phyloP scores from a whole-genome alignment of 768 basidiomycete species.

The Clitopilus hobsonii region DNA sequence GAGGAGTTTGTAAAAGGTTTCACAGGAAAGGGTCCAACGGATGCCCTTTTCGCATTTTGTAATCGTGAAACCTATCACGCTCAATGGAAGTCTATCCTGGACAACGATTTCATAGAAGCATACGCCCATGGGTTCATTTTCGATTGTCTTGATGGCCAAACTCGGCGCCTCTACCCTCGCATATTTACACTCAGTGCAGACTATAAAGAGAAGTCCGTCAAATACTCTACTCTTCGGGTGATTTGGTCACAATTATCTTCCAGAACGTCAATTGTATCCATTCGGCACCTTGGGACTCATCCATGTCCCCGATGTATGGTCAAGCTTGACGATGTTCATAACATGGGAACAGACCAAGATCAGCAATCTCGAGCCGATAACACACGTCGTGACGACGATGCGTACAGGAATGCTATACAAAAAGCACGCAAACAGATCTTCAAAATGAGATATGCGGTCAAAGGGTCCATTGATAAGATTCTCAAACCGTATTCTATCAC shows the following conservation, averaged over 20 bases:
- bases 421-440: background rate
- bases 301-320: slow-evolving; percentile 34
- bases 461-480: slow-evolving; percentile 11
- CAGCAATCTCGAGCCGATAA: background rate
- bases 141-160: slow-evolving; percentile 23
- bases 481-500: slow-evolving; percentile 19
- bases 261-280: slow-evolving; percentile 23
- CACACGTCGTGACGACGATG: slow-evolving; percentile 3
- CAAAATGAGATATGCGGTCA: background rate
- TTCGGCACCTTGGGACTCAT: slow-evolving; percentile 28
- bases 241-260: background rate
- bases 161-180: slow-evolving; percentile 21
- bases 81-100: slow-evolving; percentile 21
- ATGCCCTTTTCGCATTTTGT: slow-evolving; percentile 23
- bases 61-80: slow-evolving; percentile 28
- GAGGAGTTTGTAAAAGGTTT: slow-evolving; percentile 16
- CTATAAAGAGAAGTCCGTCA: slow-evolving; percentile 31
- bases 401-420: background rate
- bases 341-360: slow-evolving; percentile 11
- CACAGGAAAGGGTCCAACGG: slow-evolving; percentile 2
- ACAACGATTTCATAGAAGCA: slow-evolving; percentile 17
- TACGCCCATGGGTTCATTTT: slow-evolving; percentile 27
- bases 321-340: slow-evolving; percentile 20
- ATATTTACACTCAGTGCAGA: slow-evolving; percentile 30
- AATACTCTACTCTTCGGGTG: background rate